Conservation (phyloP, 805 yeast species). For the Clavispora asparagi region DNA sequence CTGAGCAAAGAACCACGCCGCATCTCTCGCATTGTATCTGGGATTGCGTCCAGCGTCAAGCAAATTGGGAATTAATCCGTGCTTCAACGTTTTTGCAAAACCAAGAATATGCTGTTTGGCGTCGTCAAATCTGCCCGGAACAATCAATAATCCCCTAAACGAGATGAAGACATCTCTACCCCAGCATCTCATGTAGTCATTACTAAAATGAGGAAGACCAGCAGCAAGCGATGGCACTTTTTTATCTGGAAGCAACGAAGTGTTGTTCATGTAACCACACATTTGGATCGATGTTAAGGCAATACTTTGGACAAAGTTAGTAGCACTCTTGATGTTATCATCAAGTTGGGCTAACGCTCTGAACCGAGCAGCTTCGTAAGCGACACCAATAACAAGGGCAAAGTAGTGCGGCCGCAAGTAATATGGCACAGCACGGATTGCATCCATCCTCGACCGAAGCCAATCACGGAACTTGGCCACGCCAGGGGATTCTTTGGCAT, state of each 20-base stretch:
- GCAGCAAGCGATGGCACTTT: conserved; percentile 82
- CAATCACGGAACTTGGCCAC: conserved; percentile 58
- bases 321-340: conserved; percentile 53
- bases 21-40: conserved; percentile 93
- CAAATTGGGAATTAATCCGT: conserved; percentile 90
- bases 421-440: conserved; percentile 64
- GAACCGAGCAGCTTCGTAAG: conserved; percentile 75
- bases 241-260: conserved; percentile 66
- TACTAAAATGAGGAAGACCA: conserved; percentile 91
- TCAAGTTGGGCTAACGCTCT: conserved; percentile 55
- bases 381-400: conserved; percentile 72
- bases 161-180: conserved; percentile 95
- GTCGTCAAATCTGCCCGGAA: conserved; percentile 71
- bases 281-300: conserved; percentile 83
- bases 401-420: conserved; percentile 84
- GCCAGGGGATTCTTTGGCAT: conserved; percentile 40
- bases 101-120: conserved; percentile 79
- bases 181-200: conserved; percentile 95
- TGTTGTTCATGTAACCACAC: conserved; percentile 67
- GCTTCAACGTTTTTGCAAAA: conserved; percentile 87
- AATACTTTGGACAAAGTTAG: conserved; percentile 71
- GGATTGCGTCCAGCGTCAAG: conserved; percentile 93
- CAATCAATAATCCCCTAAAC: conserved; percentile 72
- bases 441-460: conserved; percentile 60
- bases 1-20: conserved; percentile 91